Evolutionary conservation across 768 basidiomycete genomes (phyloP), one percentile per base, ranked within the genome.

Genomic region (Lepiota brunneoincarnata): DNA sequence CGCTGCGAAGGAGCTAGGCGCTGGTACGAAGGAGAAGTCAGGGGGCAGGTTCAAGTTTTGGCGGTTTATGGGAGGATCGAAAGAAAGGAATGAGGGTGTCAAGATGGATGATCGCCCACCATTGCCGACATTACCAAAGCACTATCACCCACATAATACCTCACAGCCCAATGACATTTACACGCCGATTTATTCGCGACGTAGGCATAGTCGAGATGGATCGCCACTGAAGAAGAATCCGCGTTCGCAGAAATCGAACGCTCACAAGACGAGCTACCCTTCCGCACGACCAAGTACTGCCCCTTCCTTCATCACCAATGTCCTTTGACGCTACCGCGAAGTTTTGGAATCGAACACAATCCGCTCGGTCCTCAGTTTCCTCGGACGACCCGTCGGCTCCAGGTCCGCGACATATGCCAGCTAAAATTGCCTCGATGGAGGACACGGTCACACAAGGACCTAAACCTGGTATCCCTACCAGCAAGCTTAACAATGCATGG

Each of bases 271-370:
- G 36, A 47, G 20, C 20, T 37, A 43, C 12, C 38, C 17, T 23
- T 54, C 46, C 20, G 36, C 45, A 2, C 69, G 75, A 14, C 76
- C 75, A 0, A 80, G 78, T 56, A 76, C 75, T 5, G 74, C 78
- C 0, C 83, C 84, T 0, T 67, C 77, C 9, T 82, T n/a, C n/a
- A n/a, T n/a, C 86, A 0, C 82, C 87, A 0, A 88, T 86, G 4
- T 82, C 81, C 2, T 82, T 81, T 14, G 82, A 84, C 39, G 73
- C 80, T 17, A 78, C 79, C 2, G 82, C 82, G 1, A 72, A 72
- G 21, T 82, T 78, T 64, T 84, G 83, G 64, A 68, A 76, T 43
- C 71, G 69, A 38, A 61, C 69, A 0, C 66, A 65, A 1, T 72
- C 81, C 0, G 66, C 74, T 0, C 74, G 75, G 9, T 86, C 84